These are phyloP conservation scores for Populus hybrid DNA, from an alignment of 441 rosid species.

Conservation along the genomic window DNA sequence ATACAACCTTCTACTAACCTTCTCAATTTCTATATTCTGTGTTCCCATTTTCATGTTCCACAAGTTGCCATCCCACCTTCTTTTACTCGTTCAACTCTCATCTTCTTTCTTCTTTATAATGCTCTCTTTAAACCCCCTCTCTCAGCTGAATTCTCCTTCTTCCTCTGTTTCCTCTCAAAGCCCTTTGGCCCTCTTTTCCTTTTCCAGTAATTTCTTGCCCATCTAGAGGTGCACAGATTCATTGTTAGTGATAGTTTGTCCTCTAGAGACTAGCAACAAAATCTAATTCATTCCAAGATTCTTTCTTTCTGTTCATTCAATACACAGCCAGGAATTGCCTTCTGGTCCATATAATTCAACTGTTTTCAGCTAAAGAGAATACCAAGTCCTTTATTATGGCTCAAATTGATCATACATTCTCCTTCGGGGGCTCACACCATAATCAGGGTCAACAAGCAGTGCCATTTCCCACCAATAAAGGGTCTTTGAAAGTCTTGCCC, in stretches of 20 bases:
- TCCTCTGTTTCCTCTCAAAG: neutral
- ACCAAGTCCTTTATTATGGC: conserved; percentile 32
- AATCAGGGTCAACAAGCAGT: conserved; percentile 41
- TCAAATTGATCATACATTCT: conserved; percentile 28
- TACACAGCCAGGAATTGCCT: neutral
- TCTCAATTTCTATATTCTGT: conserved; percentile 4
- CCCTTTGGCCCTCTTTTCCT: neutral
- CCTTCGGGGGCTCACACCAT: conserved; percentile 45
- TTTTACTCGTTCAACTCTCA: neutral
- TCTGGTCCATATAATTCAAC: neutral
- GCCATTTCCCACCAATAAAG: conserved; percentile 39
- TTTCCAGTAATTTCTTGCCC: neutral
- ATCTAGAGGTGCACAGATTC: neutral
- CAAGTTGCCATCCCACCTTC: neutral
- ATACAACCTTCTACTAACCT: neutral
- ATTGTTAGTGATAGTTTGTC: neutral
- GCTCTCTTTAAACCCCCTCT: neutral
- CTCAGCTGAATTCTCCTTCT: neutral
- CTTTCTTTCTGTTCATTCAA: neutral
- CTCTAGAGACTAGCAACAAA: conserved; percentile 8
- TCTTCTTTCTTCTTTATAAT: neutral
- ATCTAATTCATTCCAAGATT: conserved; percentile 1
- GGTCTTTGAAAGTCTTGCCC: conserved; percentile 55
- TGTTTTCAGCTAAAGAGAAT: neutral
- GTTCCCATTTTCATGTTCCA: neutral